Percentiles rank a stretch among this genome's conserved stretches.
These are phyloP conservation scores for Polychytrium aggregatum DNA, from an alignment of 192 early-diverging fungal genomes.

Conservation along the genomic window DNA sequence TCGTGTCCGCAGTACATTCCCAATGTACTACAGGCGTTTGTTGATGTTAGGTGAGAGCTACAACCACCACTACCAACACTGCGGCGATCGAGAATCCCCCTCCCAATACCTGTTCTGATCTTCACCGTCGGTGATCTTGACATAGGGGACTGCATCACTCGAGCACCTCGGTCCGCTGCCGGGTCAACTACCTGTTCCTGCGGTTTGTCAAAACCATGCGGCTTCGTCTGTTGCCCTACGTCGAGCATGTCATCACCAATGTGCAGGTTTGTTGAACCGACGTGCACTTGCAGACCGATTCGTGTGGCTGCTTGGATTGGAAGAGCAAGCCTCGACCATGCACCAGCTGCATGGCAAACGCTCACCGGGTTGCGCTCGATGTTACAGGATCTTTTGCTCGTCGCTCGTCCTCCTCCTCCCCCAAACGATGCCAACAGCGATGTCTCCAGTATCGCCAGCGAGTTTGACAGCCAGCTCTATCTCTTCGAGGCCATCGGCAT, in stretches of 20 bases:
- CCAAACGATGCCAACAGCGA: too few relatives aligned
- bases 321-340: too few relatives aligned
- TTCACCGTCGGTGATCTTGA: slow-evolving; percentile 27
- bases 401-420: slow-evolving; percentile 46
- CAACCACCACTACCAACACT: slow-evolving; percentile 22
- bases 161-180: slow-evolving; percentile 51
- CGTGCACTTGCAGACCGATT: not conserved
- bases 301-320: too few relatives aligned
- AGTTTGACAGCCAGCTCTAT: slow-evolving; percentile 74
- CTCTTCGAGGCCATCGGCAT: slow-evolving; percentile 89
- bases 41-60: slow-evolving; percentile 44
- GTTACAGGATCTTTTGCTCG: slow-evolving; percentile 51
- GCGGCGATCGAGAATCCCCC: slow-evolving; percentile 22
- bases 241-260: slow-evolving; percentile 46
- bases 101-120: slow-evolving; percentile 31
- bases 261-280: slow-evolving; percentile 22
- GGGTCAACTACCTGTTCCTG: slow-evolving; percentile 82
- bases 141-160: slow-evolving; percentile 66
- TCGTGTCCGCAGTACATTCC: slow-evolving; percentile 49
- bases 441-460: too few relatives aligned
- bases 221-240: slow-evolving; percentile 42
- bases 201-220: slow-evolving; percentile 67
- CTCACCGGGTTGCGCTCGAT: not conserved
- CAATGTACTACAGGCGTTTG: slow-evolving; percentile 59
- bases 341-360: too few relatives aligned